phyloP scores from a whole-genome alignment of 371 early-diverging fungal species.

The Haplosporangium sp. region DNA sequence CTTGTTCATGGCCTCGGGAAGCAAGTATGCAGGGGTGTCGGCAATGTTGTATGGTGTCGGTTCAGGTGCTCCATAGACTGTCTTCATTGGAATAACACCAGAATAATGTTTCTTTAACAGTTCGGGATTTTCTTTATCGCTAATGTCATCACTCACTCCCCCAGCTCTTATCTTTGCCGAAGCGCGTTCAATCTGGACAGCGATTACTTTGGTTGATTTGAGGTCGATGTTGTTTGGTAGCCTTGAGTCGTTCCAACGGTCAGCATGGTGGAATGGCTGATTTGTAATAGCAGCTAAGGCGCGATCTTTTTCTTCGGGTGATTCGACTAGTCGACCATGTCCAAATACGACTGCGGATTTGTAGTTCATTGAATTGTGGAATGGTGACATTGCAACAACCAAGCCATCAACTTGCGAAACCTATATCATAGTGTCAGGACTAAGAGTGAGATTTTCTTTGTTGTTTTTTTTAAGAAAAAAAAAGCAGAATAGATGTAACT shows the following conservation, averaged over 20 bases:
- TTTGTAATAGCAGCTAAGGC: conserved; percentile 58
- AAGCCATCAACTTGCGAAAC: conserved; percentile 57
- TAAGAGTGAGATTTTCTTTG: not conserved
- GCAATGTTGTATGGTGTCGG: conserved; percentile 32
- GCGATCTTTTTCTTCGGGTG: conserved; percentile 51
- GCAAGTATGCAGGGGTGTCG: conserved; percentile 31
- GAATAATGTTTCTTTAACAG: conserved; percentile 42
- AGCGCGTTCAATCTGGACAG: conserved; percentile 58
- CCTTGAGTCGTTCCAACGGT: conserved; percentile 55
- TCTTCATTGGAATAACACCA: conserved; percentile 45
- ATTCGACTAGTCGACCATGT: conserved; percentile 49
- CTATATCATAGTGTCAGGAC: conserved; percentile 6
- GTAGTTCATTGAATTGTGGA: conserved; percentile 61
- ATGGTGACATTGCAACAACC: conserved; percentile 56
- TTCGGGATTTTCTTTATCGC: conserved; percentile 47
- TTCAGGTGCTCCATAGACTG: conserved; percentile 36
- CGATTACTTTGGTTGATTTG: conserved; percentile 57
- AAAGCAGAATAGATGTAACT: no score
- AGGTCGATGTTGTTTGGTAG: conserved; percentile 46
- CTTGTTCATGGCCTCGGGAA: conserved; percentile 44
- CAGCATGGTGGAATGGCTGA: conserved; percentile 52
- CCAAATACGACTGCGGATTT: conserved; percentile 59
- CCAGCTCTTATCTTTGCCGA: conserved; percentile 55
- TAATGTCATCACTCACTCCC: conserved; percentile 50
- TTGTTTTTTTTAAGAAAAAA: not conserved